Percentiles rank a stretch among this genome's conserved stretches.
These are phyloP conservation scores for Solanum ossicruentum DNA, from an alignment of 257 asterid species.

Conservation along the genomic window DNA sequence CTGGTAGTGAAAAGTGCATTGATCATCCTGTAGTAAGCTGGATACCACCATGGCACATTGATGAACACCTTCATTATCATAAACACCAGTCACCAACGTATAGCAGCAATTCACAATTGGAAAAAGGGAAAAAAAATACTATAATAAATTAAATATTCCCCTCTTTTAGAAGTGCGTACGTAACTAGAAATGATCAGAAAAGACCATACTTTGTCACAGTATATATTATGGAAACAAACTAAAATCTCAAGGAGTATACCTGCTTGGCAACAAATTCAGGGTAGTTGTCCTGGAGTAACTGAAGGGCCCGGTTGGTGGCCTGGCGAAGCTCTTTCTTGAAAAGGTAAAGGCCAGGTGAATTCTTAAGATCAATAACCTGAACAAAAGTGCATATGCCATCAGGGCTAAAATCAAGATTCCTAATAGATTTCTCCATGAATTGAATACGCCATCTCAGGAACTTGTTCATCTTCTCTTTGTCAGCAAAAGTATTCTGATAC, in stretches of 20 bases:
- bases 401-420: slow-evolving; percentile 58
- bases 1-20: slow-evolving; percentile 69
- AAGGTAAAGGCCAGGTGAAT: slow-evolving; percentile 49
- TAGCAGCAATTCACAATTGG: background rate
- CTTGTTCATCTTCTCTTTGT: slow-evolving; percentile 47
- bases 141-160: background rate
- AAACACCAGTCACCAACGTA: background rate
- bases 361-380: slow-evolving; percentile 59
- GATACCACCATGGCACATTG: slow-evolving; percentile 90
- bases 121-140: background rate
- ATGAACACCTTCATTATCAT: slow-evolving; percentile 39
- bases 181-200: background rate
- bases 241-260: slow-evolving; percentile 16
- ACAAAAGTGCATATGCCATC: slow-evolving; percentile 51
- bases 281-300: slow-evolving; percentile 67
- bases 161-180: background rate
- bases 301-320: slow-evolving; percentile 66
- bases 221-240: background rate
- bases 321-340: slow-evolving; percentile 56
- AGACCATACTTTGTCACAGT: background rate
- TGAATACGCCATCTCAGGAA: slow-evolving; percentile 52
- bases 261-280: slow-evolving; percentile 77
- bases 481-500: slow-evolving; percentile 46
- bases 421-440: slow-evolving; percentile 55
- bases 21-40: slow-evolving; percentile 66